Evolutionary conservation across 345 rosid genomes (phyloP), one percentile per base, ranked within the genome.

Genomic region (Passiflora organensis): DNA sequence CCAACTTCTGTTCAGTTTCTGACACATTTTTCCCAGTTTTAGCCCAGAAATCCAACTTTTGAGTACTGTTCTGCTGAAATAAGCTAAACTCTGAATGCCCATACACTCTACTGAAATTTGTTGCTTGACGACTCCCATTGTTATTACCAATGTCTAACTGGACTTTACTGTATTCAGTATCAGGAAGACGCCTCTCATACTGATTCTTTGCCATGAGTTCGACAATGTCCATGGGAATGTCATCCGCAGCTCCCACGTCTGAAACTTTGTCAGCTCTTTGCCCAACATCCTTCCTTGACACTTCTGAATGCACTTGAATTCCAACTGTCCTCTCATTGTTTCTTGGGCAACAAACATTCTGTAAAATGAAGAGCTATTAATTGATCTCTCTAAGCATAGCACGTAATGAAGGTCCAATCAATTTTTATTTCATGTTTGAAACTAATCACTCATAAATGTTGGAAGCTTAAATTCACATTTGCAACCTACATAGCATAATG

Each of bases 201-300:
- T 87, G 97, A 76, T 80, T 72, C 73, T 79, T 87, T 61, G 99
- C 96, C 90, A 87, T 79, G 65, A 87, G 89, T 72, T 94, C 97
- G 22, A 78, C 97, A 54, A 94, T 87, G 65, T 87, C 99, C 97
- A 87, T 85, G 13, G 96, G 90, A 60, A 83, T 81, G 64, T 93
- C 99, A 78, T 89, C 99, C 32, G 36, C 54, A 68, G 50, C 58
- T 66, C 72, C 80, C 56, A 67, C 83, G 56, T 87, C 97, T 58
- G 75, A 39, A 6, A 53, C 62, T 47, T 61, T 75, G 63, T 67
- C 86, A 56, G 70, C 71, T 67, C 41, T 66, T 48, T 75, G 73
- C 42, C 69, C 61, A 60, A 42, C 39, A 23, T 63, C 74, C 49
- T 72, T 76, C 70, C 56, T 59, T 50, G 53, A 11, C 53, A 62